These are phyloP conservation scores for Pichia inconspicua DNA, from an alignment of 1,139 yeast genomes.

Conservation along the genomic window DNA sequence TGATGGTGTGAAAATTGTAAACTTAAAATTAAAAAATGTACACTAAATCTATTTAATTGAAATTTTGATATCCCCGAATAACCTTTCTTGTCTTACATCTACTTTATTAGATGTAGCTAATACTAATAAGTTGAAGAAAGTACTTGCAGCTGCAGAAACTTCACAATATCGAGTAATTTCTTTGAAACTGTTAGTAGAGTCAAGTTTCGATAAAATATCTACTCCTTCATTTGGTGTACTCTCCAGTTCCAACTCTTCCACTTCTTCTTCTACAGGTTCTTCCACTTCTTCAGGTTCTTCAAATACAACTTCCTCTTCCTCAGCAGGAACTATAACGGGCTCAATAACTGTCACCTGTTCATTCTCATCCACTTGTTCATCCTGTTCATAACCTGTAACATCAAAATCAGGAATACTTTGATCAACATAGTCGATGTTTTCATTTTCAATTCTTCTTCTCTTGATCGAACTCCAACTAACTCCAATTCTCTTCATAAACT, in stretches of 20 bases:
- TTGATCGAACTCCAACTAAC: constrained; percentile 14
- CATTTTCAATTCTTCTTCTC: constrained; percentile 11
- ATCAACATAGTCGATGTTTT: neutral
- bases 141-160: constrained; percentile 45
- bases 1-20: neutral
- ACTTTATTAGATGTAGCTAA: constrained; percentile 75
- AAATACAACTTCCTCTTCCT: constrained; percentile 20
- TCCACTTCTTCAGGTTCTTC: constrained; percentile 16
- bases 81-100: constrained; percentile 48
- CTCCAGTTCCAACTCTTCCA: constrained; percentile 4
- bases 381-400: neutral
- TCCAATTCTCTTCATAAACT: constrained; percentile 9
- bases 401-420: neutral
- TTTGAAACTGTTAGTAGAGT: neutral
- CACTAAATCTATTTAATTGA: constrained; percentile 33
- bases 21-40: constrained; percentile 1
- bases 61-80: constrained; percentile 57
- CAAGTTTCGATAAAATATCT: constrained; percentile 28
- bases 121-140: constrained; percentile 78
- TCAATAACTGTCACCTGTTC: constrained; percentile 2
- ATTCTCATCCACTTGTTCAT: neutral
- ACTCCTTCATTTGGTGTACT: constrained; percentile 33
- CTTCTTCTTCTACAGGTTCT: neutral
- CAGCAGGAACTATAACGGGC: constrained; percentile 13
- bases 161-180: neutral